Evolutionary conservation across 2,329 filamentous ascomycete species (phyloP).

Genomic region (Alternaria ventricosa): DNA sequence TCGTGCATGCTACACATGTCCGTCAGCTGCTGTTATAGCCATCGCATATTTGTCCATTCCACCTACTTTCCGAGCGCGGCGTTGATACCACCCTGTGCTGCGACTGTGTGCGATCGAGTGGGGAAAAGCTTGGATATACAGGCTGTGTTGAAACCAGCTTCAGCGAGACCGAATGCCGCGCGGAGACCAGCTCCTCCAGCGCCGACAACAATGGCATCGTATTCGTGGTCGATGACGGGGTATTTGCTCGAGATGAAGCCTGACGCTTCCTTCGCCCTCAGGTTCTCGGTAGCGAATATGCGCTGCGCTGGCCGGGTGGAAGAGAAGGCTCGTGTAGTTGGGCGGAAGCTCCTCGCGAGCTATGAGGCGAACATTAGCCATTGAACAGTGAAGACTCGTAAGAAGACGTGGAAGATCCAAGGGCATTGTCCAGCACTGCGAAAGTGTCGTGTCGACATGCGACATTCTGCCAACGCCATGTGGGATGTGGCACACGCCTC

Average conservation of each 20-base stretch:
- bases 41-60: not conserved
- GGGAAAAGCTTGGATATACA: conserved; percentile 88
- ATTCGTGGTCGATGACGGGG: conserved; percentile 97
- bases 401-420: not conserved
- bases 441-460: conserved; percentile 1
- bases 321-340: conserved; percentile 80
- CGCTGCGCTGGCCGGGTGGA: conserved; percentile 82
- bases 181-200: conserved; percentile 82
- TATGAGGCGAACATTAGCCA: conserved; percentile 49
- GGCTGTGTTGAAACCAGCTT: conserved; percentile 88
- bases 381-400: conserved; percentile 17
- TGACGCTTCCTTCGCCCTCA: conserved; percentile 92
- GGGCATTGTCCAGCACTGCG: not conserved
- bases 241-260: conserved; percentile 89
- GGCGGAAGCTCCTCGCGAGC: conserved; percentile 69
- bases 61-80: conserved; percentile 78
- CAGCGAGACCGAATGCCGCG: conserved; percentile 83
- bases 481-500: conserved; percentile 34
- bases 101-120: conserved; percentile 84
- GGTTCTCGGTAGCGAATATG: conserved; percentile 83
- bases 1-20: conserved; percentile 75
- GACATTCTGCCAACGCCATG: conserved; percentile 16
- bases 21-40: conserved; percentile 25
- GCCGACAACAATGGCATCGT: conserved; percentile 94
- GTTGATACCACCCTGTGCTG: conserved; percentile 80